These are phyloP conservation scores for Telfairia occidentalis DNA, from an alignment of 331 rosid genomes.

Conservation along the genomic window DNA sequence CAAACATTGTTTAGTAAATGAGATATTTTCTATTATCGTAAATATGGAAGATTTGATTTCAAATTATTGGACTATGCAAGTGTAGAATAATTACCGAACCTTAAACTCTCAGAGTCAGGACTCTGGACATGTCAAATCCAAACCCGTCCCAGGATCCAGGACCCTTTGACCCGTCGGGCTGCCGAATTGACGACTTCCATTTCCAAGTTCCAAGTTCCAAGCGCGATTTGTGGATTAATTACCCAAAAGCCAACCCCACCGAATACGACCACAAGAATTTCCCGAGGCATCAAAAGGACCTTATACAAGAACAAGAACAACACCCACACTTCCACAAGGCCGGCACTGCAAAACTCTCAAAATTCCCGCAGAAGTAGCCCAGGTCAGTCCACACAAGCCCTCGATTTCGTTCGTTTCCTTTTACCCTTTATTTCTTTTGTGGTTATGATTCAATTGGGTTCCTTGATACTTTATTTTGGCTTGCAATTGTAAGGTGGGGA, in stretches of 20 bases:
- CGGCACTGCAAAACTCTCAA: background rate
- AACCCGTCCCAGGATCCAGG: background rate
- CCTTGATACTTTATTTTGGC: background rate
- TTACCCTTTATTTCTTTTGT: background rate
- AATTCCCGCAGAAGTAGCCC: background rate
- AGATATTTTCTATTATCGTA: too few species aligned
- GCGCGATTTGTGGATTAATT: background rate
- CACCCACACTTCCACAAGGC: background rate
- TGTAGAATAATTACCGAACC: too few species aligned
- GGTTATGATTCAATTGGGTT: background rate
- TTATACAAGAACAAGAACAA: background rate
- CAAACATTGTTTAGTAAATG: too few species aligned
- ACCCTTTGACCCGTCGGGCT: background rate
- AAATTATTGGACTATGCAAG: too few species aligned
- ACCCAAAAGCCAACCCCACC: background rate
- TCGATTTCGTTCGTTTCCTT: background rate
- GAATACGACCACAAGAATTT: background rate
- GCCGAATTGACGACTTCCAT: background rate
- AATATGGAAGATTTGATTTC: too few species aligned
- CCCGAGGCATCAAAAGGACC: background rate
- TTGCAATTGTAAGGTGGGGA: background rate
- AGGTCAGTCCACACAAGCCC: background rate
- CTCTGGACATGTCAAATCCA: background rate
- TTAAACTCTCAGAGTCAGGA: too few species aligned
- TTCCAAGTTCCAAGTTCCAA: background rate